Evolutionary conservation across 2,329 filamentous ascomycete species (phyloP), one percentile per base, ranked within the genome.

Genomic region (Arthrobotrys conoides): DNA sequence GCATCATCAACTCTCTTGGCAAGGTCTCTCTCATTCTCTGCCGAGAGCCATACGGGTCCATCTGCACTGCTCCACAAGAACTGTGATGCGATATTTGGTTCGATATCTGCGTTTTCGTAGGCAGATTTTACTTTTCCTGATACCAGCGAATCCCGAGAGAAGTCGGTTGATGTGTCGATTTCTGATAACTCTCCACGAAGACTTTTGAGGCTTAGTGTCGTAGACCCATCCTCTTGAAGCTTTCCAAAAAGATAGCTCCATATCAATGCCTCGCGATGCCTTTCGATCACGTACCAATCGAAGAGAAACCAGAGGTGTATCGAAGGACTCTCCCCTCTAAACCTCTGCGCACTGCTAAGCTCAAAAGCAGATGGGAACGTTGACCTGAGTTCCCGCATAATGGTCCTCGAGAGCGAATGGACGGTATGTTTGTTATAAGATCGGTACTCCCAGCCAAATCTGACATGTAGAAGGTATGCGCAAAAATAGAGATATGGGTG

Each of bases 251-350:
- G 59, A 44, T 66, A 76, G 41, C 66, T 71, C 57, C 66, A 71
- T 41, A 76, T 61, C 6, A 76, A 46, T 0, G 61, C 20, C 12
- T 76, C 72, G 14, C 72, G 66, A 46, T 76, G 72, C 41, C 72
- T 65, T 46, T 76, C 72, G 18, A 76, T 76, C 0, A 76, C 72
- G 18, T 76, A 76, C 72, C 72, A 76, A 22, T 76, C 57, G 44
- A 76, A 76, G 14, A 76, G 38, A n/a, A 76, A 76, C 72, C 72
- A 76, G 6, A 76, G 36, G 14, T 76, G 72, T 16, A 76, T 63
- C 5, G 72, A 65, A 24, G 72, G 72, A 24, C 72, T 76, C 51
- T 76, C 72, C 5, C 72, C 72, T 5, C 72, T 59, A 22, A 76
- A 76, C 20, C 72, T 49, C 18, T 76, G 72, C 5, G 66, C 66